These are phyloP conservation scores for Ceriops decandra DNA, from an alignment of 345 rosid genomes.

Conservation along the genomic window DNA sequence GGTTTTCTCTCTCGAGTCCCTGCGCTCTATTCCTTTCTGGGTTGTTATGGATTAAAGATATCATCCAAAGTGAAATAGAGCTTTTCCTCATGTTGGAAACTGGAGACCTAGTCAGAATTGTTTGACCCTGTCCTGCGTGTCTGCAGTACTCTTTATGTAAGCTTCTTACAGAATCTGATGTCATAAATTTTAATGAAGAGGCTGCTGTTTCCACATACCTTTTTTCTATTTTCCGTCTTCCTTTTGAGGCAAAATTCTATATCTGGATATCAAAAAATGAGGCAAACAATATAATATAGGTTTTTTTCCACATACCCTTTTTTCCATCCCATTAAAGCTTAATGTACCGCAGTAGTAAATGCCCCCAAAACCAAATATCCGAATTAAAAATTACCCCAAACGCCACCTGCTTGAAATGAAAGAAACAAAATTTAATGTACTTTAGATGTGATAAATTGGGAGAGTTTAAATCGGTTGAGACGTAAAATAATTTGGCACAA, in stretches of 20 bases:
- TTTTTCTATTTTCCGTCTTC: background rate
- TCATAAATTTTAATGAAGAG: slow-evolving; percentile 3
- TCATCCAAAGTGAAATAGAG: background rate
- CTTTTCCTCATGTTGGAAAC: slow-evolving; percentile 14
- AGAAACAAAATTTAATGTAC: no score
- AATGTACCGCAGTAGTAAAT: background rate
- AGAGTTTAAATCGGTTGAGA: no score
- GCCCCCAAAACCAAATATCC: background rate
- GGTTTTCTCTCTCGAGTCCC: background rate
- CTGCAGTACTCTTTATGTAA: background rate
- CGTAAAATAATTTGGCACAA: no score
- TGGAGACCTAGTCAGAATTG: background rate
- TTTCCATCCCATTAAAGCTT: background rate
- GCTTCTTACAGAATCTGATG: background rate
- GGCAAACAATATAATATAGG: background rate
- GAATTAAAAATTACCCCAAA: no score
- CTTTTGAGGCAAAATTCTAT: background rate
- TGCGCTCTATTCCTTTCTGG: background rate
- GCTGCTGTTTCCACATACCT: background rate
- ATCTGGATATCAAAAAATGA: background rate
- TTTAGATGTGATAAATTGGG: no score
- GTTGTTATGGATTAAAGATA: background rate
- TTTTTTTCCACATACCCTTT: no score
- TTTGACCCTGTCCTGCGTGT: background rate
- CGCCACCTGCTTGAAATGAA: no score